Evolutionary conservation across 495 filamentous ascomycete genomes (phyloP).

Genomic region (Tuber aestivum): DNA sequence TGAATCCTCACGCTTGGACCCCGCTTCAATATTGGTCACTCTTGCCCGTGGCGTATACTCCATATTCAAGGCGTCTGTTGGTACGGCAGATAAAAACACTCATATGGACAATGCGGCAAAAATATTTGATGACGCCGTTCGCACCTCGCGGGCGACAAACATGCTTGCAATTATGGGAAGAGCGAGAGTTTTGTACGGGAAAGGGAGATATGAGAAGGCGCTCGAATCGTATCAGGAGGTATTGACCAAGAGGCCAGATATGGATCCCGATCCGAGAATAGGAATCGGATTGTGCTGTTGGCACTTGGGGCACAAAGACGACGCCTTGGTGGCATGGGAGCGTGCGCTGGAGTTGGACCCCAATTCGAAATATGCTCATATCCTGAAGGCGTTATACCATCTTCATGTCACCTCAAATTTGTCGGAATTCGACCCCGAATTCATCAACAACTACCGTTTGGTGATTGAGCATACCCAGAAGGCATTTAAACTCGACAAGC

Average conservation of each 20-base stretch:
- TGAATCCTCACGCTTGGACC: slow-evolving; percentile 88
- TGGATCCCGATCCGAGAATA: slow-evolving; percentile 92
- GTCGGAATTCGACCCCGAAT: slow-evolving; percentile 54
- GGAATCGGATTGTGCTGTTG: slow-evolving; percentile 94
- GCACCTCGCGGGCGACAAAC: slow-evolving; percentile 74
- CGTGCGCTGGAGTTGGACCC: slow-evolving; percentile 75
- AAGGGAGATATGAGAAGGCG: slow-evolving; percentile 75
- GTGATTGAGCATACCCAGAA: slow-evolving; percentile 93
- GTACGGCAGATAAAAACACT: slow-evolving; percentile 66
- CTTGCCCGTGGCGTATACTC: slow-evolving; percentile 87
- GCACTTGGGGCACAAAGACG: slow-evolving; percentile 88
- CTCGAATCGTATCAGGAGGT: slow-evolving; percentile 80
- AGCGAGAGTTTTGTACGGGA: slow-evolving; percentile 72
- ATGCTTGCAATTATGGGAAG: slow-evolving; percentile 85
- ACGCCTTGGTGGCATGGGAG: slow-evolving; percentile 85
- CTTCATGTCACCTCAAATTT: slow-evolving; percentile 71
- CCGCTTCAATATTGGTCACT: slow-evolving; percentile 77
- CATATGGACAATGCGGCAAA: slow-evolving; percentile 75
- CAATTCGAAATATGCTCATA: slow-evolving; percentile 82
- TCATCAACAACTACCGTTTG: slow-evolving; percentile 75
- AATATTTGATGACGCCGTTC: slow-evolving; percentile 86
- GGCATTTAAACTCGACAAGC: slow-evolving; percentile 91
- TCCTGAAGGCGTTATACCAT: slow-evolving; percentile 81
- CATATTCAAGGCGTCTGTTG: slow-evolving; percentile 77
- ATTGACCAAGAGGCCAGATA: slow-evolving; percentile 70